Percentiles rank a stretch among this genome's conserved stretches.
Evolutionary conservation across 306 rosid genomes (phyloP).

Genomic region (Carpinus viminea): DNA sequence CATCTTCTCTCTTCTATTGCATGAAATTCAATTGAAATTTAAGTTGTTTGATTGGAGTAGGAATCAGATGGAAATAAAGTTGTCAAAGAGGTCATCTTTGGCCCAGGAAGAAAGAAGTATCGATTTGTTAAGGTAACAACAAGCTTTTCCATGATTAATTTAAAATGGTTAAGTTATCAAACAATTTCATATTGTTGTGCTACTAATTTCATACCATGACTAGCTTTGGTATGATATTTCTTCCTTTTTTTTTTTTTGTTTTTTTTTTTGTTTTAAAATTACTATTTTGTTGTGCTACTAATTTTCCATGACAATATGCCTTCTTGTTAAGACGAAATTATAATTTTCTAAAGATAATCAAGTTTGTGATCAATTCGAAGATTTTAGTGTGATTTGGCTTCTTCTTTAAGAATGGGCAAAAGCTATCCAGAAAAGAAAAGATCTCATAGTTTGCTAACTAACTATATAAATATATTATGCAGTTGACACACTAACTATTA

Average conservation of each 20-base stretch:
- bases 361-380: background rate
- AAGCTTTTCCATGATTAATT: slow-evolving; percentile 3
- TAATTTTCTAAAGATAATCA: background rate
- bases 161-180: background rate
- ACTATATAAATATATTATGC: background rate
- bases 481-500: background rate
- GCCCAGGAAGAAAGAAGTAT: slow-evolving; percentile 68
- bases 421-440: background rate
- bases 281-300: background rate
- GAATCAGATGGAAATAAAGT: slow-evolving; percentile 82
- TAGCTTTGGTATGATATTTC: background rate
- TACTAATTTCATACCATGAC: background rate
- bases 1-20: slow-evolving; percentile 9
- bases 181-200: background rate
- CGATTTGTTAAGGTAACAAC: slow-evolving; percentile 67
- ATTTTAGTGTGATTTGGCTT: background rate
- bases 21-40: slow-evolving; percentile 18
- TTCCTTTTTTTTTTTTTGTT: background rate
- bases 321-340: background rate
- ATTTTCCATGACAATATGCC: background rate
- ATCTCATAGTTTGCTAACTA: background rate
- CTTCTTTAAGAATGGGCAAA: background rate
- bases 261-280: background rate
- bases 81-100: slow-evolving; percentile 53
- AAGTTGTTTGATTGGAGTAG: slow-evolving; percentile 36